Percentiles rank a stretch among this genome's conserved stretches.
phyloP scores from a whole-genome alignment of 2,329 filamentous ascomycete species.

The Ustilaginoidea virens region DNA sequence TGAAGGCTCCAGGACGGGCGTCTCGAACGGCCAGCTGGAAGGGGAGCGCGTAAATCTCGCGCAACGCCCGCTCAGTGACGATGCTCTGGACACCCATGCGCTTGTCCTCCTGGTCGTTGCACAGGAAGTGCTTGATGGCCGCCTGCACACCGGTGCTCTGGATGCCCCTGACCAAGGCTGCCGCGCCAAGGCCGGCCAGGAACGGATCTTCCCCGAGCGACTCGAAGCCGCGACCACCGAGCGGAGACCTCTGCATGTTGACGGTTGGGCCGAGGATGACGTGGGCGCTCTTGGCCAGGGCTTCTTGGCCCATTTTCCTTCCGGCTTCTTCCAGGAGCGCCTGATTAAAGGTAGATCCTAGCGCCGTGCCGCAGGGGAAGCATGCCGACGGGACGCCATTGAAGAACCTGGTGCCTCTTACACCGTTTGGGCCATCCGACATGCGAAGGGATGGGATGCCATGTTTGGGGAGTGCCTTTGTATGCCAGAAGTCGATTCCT shows the following conservation, averaged over 20 bases:
- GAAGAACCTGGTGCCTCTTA: conserved; percentile 54
- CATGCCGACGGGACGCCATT: conserved; percentile 45
- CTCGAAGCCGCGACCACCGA: conserved; percentile 45
- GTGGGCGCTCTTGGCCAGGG: conserved; percentile 40
- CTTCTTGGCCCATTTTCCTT: conserved; percentile 34
- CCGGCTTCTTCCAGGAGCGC: conserved; percentile 35
- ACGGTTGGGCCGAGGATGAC: conserved; percentile 46
- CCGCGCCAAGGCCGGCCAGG: conserved; percentile 37
- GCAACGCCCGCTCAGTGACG: conserved; percentile 37
- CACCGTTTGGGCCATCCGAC: conserved; percentile 55
- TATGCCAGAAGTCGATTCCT: conserved; percentile 58
- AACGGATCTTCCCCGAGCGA: conserved; percentile 43
- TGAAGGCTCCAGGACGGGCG: conserved; percentile 34
- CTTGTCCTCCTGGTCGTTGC: conserved; percentile 45
- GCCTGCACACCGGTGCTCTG: conserved; percentile 40
- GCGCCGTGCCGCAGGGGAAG: conserved; percentile 41
- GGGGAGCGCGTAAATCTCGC: conserved; percentile 42
- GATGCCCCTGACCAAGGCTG: conserved; percentile 37
- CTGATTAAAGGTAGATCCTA: conserved; percentile 43
- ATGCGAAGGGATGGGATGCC: conserved; percentile 49
- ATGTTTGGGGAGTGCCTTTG: conserved; percentile 41
- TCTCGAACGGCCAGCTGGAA: conserved; percentile 41
- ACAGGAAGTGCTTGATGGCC: conserved; percentile 45
- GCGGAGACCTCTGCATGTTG: conserved; percentile 45
- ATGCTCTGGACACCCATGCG: conserved; percentile 39